Base-by-base conservation (phyloP, 257 asterid species). In the Solanum ahanhuiri region DNA sequence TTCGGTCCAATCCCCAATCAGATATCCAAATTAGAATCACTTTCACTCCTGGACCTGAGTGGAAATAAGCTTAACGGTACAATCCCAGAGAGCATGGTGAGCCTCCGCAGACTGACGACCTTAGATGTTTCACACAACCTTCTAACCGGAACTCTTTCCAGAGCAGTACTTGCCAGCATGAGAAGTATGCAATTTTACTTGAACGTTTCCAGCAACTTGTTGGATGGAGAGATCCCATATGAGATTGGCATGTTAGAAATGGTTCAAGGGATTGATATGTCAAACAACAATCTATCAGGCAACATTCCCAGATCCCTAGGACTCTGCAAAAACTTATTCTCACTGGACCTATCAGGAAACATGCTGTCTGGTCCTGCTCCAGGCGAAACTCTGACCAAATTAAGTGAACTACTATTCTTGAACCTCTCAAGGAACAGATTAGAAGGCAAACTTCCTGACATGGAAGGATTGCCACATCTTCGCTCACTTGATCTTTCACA, bases 181-280 rank as follows among this genome's bases (percentile, higher is more conserved):
- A 93, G 88, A 92, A 93, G 89, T 66, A 70, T 95, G 90, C 98
- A 96, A 86, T 64, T 95, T 70, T 88, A 89, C 86, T 87, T 96
- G 87, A 96, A 95, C 51, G 89, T 95, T 83, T 96, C 99, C 6
- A 87, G 92, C 90, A 96, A 96, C 83, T 23, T 60, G 66, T 81
- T 96, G 28, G 82, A 88, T 12, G 98, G 96, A 82, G 85, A 88
- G 72, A 89, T 96, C 89, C 98, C 98, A 9, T 83, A 85, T 20
- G 98, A 94, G 85, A 79, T 96, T 31, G 94, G 95, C 33, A 71
- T 20, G 89, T 87, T 95, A 35, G 91, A 90, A 86, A 96, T 96
- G 99, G 95, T 94, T 28, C 98, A 96, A 86, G 93, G 37, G 41
- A 94, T 95, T 12, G 95, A 95, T 81, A 2, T 96, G 69, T 95